A percentile compares a stretch with the other conserved stretches of the same genome.
Evolutionary conservation across 2,329 filamentous ascomycete genomes (phyloP).

Genomic region (Apiospora kogelbergensis): DNA sequence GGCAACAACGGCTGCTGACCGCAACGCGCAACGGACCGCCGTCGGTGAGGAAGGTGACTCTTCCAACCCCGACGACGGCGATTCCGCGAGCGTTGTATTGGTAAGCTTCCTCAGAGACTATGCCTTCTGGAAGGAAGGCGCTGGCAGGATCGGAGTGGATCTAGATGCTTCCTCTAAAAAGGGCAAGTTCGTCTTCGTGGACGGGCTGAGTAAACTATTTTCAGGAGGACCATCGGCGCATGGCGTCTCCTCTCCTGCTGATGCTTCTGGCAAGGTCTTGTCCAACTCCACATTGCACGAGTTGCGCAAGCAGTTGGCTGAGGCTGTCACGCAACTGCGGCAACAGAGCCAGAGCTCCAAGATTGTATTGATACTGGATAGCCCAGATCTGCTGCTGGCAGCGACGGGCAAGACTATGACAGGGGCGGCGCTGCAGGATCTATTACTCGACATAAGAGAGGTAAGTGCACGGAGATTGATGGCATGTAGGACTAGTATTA

Average conservation of each 20-base stretch:
- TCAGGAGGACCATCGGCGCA: not conserved
- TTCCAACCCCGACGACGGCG: constrained; percentile 31
- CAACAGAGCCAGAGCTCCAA: constrained; percentile 29
- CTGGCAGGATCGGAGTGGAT: constrained; percentile 70
- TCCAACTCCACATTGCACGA: constrained; percentile 29
- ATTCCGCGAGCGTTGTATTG: constrained; percentile 60
- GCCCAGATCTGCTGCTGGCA: constrained; percentile 65
- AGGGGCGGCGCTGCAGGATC: constrained; percentile 50
- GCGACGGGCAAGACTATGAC: constrained; percentile 47
- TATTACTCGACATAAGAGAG: constrained; percentile 61
- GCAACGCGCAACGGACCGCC: constrained; percentile 4
- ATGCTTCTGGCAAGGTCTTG: constrained; percentile 10
- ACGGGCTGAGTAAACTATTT: constrained; percentile 67
- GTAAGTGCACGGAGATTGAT: constrained; percentile 43
- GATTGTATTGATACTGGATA: constrained; percentile 64
- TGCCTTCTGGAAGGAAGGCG: constrained; percentile 75
- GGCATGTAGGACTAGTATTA: not conserved
- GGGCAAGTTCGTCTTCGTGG: constrained; percentile 69
- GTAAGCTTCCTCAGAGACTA: constrained; percentile 81
- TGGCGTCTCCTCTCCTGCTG: constrained; percentile 9
- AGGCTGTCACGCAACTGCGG: constrained; percentile 37
- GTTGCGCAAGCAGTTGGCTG: constrained; percentile 39
- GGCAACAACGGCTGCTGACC: constrained; percentile 13
- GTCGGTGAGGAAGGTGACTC: constrained; percentile 24
- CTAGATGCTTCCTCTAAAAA: constrained; percentile 58